Evolutionary conservation across 495 filamentous ascomycete species (phyloP).

Genomic region (Penicillium angulare): DNA sequence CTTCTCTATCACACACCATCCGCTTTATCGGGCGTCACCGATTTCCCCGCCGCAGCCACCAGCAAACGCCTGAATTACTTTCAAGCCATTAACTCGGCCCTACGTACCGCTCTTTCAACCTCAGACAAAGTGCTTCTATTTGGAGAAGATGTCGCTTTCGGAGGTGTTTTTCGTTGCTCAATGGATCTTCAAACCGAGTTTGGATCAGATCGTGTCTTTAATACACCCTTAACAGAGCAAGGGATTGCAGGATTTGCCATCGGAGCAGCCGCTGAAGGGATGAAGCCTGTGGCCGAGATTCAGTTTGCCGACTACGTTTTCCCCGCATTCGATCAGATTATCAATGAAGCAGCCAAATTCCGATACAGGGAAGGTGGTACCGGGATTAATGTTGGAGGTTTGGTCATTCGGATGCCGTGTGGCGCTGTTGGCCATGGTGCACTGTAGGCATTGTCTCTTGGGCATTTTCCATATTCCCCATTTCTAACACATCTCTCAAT

Average conservation of each 20-base stretch:
- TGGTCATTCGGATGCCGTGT: constrained; percentile 92
- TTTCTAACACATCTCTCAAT: constrained; percentile 55
- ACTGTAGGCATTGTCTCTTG: constrained; percentile 50
- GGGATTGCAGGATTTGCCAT: constrained; percentile 94
- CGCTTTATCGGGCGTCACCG: constrained; percentile 52
- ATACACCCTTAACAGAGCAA: constrained; percentile 92
- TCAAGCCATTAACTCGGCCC: constrained; percentile 78
- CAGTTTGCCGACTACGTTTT: constrained; percentile 98
- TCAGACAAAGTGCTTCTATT: constrained; percentile 89
- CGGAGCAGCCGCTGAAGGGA: constrained; percentile 83
- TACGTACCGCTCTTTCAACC: constrained; percentile 74
- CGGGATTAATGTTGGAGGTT: constrained; percentile 65
- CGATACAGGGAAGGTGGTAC: constrained; percentile 80
- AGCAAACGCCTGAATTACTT: constrained; percentile 85
- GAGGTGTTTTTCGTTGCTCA: constrained; percentile 93
- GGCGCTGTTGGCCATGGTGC: constrained; percentile 96
- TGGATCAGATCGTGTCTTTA: constrained; percentile 89
- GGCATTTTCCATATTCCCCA: no score
- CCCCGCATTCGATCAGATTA: constrained; percentile 95
- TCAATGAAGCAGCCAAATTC: constrained; percentile 95
- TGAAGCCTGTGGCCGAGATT: constrained; percentile 93
- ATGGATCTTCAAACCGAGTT: constrained; percentile 86
- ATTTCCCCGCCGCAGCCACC: constrained; percentile 62
- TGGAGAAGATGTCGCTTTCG: constrained; percentile 95
- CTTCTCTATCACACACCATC: constrained; percentile 76